Conservation (phyloP, 2,329 filamentous ascomycete species). For the Pseudogymnoascus sp. region DNA sequence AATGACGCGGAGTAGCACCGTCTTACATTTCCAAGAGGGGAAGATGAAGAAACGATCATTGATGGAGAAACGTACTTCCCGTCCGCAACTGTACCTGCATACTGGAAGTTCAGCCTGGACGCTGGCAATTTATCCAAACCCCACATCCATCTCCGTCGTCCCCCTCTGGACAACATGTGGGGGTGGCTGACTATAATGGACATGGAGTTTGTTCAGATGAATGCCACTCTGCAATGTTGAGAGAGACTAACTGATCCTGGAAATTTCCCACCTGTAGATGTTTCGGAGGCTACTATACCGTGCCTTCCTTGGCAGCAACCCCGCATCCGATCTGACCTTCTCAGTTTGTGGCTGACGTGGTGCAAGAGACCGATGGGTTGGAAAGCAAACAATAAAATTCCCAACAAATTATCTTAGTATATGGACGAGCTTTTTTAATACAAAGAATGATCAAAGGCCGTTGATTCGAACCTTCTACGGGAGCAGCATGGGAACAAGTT, state of each 20-base stretch:
- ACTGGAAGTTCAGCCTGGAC: neutral
- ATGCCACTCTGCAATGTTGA: neutral
- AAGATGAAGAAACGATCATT: neutral
- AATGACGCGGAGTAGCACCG: neutral
- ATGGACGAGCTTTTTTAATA: neutral
- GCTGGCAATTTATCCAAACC: neutral
- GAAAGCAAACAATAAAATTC: neutral
- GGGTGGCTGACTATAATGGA: neutral
- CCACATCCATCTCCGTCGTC: neutral
- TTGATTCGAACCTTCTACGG: neutral
- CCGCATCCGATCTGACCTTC: neutral
- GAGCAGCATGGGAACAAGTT: neutral
- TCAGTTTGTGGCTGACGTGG: neutral
- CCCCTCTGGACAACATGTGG: neutral
- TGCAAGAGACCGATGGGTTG: neutral
- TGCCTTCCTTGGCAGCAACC: neutral
- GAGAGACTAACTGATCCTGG: neutral
- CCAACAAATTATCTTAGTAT: neutral
- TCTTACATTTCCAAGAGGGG: neutral
- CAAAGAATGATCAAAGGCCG: neutral
- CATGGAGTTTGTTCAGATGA: neutral
- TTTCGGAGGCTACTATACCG: neutral
- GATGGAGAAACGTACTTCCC: conserved; percentile 6
- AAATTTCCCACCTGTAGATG: neutral
- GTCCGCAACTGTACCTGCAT: neutral